Conservation (phyloP, 139 green algal species). For the Chlamydomonas sp. region DNA sequence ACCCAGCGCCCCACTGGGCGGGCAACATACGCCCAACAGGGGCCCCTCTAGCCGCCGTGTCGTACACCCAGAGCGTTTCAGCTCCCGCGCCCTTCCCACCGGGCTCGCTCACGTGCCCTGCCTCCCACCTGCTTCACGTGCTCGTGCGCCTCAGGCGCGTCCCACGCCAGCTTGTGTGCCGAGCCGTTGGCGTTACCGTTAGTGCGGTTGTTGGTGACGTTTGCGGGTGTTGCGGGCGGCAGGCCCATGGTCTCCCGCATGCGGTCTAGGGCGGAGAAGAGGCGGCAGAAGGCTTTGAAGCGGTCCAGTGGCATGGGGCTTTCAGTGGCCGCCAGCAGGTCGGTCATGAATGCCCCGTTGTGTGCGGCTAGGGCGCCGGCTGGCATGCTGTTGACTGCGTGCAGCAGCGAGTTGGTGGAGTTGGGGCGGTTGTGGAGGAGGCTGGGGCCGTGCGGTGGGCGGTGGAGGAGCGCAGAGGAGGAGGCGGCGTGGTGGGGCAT, state of each 20-base stretch:
- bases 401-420: neutral
- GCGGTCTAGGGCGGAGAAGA: slow-evolving; percentile 6
- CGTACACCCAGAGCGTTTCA: no score
- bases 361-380: neutral
- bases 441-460: neutral
- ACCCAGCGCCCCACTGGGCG: neutral
- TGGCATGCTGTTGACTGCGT: neutral
- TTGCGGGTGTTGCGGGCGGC: neutral
- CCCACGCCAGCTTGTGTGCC: slow-evolving; percentile 6
- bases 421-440: neutral
- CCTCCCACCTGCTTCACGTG: no score
- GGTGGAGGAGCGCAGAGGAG: neutral
- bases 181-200: neutral
- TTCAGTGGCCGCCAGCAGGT: slow-evolving; percentile 24
- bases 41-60: no score
- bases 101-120: no score
- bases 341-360: neutral
- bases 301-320: slow-evolving; percentile 32
- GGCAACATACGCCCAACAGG: no score
- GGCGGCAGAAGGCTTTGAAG: slow-evolving; percentile 35
- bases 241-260: neutral
- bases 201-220: no score
- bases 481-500: no score
- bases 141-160: neutral
- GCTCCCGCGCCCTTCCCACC: no score